A percentile compares a stretch with the other conserved stretches of the same genome.
phyloP scores from a whole-genome alignment of 2,329 filamentous ascomycete genomes.

The Escovopsis weberi region DNA sequence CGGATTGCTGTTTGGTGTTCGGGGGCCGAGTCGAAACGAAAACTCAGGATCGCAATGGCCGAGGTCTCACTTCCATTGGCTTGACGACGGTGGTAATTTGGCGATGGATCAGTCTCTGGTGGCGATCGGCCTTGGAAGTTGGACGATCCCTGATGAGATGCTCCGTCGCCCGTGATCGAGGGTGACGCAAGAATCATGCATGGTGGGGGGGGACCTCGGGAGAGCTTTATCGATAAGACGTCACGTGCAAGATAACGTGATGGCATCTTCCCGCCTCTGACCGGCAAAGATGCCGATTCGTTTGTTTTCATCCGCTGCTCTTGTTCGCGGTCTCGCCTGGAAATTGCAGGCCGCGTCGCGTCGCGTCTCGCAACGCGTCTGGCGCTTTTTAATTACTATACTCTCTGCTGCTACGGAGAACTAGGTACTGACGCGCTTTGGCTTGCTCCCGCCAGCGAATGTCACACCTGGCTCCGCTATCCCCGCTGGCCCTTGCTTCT shows the following conservation, averaged over 20 bases:
- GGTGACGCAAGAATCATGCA: constrained; percentile 5
- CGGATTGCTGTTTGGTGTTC: no score
- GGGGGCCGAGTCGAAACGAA: no score
- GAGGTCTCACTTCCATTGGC: no score
- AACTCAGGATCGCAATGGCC: no score
- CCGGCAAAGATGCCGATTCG: not conserved
- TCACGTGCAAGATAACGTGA: constrained; percentile 12
- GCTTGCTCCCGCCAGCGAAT: no score
- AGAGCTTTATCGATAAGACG: constrained; percentile 16
- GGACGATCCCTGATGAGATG: no score
- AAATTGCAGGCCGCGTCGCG: constrained; percentile 4
- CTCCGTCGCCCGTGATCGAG: constrained; percentile 1
- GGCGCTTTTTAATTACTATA: not conserved
- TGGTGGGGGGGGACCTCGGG: not conserved
- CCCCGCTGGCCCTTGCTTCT: constrained; percentile 2
- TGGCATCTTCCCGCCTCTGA: no score
- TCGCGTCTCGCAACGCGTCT: constrained; percentile 3
- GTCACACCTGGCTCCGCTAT: not conserved
- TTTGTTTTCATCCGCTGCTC: not conserved
- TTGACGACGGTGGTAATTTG: no score
- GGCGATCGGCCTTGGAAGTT: no score
- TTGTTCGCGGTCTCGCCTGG: not conserved
- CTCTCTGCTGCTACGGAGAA: not conserved
- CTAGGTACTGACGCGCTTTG: not conserved
- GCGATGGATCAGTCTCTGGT: no score